Evolutionary conservation across 768 basidiomycete species (phyloP), one percentile per base, ranked within the genome.

Genomic region (Boletus tomentosulus): DNA sequence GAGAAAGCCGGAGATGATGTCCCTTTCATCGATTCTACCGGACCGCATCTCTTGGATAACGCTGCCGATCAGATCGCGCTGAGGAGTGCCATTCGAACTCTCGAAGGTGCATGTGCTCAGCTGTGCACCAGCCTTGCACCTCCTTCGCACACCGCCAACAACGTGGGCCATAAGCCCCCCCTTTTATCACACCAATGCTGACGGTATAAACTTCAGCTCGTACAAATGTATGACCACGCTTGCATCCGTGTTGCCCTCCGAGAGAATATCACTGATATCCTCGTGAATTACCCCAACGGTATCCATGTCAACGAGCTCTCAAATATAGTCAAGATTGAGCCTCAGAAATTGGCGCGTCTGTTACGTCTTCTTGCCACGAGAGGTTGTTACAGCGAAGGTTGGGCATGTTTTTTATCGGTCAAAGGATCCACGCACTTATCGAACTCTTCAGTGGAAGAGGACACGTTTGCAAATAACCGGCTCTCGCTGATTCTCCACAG

Each of bases 91-190:
- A 35, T 73, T 35, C 60, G 64, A 15, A 64, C 51, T 4, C 59
- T 73, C 22, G 71, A 73, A 51, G 73, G 72, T 39, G 72, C 72
- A 43, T 71, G 71, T 56, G 62, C 61, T 12, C 73, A 73, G 55
- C 39, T 74, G 30, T 71, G 71, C 54, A 47, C 65, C 7, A 68
- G 70, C 24, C 62, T 74, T 15, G 70, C 73, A 15, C 71, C 63
- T 0, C 74, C 73, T 15, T 48, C 59, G 7, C 71, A 73, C 46
- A 66, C 62, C 3, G 62, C 64, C 2, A 53, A 65, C 39, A 73
- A 72, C 31, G 73, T 75, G 48, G 38, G 68, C n/a, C 46, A 10
- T 27, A 1, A 6, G 11, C 30, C 4, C 5, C 8, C 24, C 43
- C 19, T 43, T 27, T 0, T n/a, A 33, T 35, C 3, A 24, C 6